Evolutionary conservation across 208 protist species (phyloP), one percentile per base, ranked within the genome.

Genomic region (Wallacemonas sp.): DNA sequence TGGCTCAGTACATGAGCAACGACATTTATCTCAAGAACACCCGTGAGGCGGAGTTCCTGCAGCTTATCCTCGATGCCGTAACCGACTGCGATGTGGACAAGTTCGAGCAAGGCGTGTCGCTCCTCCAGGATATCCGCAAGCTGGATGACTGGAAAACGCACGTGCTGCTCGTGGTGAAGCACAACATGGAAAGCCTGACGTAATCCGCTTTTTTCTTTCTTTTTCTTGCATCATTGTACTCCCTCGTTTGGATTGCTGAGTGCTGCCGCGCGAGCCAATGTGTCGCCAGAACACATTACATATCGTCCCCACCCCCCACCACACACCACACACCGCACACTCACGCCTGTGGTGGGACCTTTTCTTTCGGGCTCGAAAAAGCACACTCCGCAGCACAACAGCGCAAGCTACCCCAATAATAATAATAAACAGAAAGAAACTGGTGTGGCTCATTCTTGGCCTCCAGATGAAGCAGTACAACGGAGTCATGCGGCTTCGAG

Each of bases 71-170:
- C n/a, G 87, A 92, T 13, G 79, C 87, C 17, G 78, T 96, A 45
- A 75, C 80, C 29, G 74, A 78, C 26, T 65, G 71, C 32, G 83
- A 96, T 46, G 38, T 89, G 53, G 83, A 92, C 22, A 92, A 91
- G 71, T 92, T 96, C 68, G 81, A 88, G 53, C 61, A 70, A 1
- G 90, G 68, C 12, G 81, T 93, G n/a, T 84, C 85, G 19, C 75
- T 93, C 15, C 73, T 93, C 22, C 62, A 89, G 19, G 82, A 89
- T 32, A 72, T 93, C 13, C 73, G 75, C 24, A 92, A 85, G 74
- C 67, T 93, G 30, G 85, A 93, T 69, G 87, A 92, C 36, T 92
- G 82, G 83, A 96, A 92, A 75, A 92, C 83, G 19, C 80, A 93
- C 58, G 78, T 91, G 33, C 63, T 96, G 48, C 77, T 96, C 13